Evolutionary conservation across 176 grass and related monocot genomes (phyloP), one percentile per base, ranked within the genome.

Genomic region (Triticum timopheevii): DNA sequence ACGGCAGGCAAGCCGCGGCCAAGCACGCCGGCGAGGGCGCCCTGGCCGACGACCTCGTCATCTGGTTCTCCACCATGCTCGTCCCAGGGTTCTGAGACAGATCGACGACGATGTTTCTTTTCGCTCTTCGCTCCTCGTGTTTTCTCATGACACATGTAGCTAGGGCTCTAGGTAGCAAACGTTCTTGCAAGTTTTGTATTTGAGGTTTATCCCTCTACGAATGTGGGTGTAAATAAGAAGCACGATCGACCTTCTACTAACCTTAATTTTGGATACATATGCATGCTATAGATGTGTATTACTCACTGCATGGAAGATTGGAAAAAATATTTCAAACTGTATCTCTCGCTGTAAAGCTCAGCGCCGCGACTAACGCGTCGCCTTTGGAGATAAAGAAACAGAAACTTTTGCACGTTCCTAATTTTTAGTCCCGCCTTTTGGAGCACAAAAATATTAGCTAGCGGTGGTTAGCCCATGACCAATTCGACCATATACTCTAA

Each of bases 11-110:
- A 0, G 80, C 63, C 23, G 65, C 85, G 0, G 79, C 16, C 16
- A 90, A 86, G 85, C 67, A 74, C 16, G 3, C 73, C 7, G 28
- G 71, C 61, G 84, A 89, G 12, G 67, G 76, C 10, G 63, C 86
- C 33, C 65, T 87, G 13, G 82, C 70, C 76, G 88, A 95, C 19
- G 91, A 95, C 82, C 30, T 95, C 19, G 88, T 91, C 4, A 91
- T 95, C 54, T 93, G 93, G 93, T 95, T 95, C 84, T 95, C 91
- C 17, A 56, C 88, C 45, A 83, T 95, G 82, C 86, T 95, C 52
- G 93, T 93, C 34, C 91, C 93, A 6, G 93, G 91, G n/a, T 95
- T 95, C 83, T 95, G 89, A 94, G 69, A 9, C 50, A 19, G 27
- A 35, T 44, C 52, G 1, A 11, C 4, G 0, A 5, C 39, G 63